phyloP scores from a whole-genome alignment of 202 grass and related monocot genomes.

The Bolboschoenoplectus hybrid region DNA sequence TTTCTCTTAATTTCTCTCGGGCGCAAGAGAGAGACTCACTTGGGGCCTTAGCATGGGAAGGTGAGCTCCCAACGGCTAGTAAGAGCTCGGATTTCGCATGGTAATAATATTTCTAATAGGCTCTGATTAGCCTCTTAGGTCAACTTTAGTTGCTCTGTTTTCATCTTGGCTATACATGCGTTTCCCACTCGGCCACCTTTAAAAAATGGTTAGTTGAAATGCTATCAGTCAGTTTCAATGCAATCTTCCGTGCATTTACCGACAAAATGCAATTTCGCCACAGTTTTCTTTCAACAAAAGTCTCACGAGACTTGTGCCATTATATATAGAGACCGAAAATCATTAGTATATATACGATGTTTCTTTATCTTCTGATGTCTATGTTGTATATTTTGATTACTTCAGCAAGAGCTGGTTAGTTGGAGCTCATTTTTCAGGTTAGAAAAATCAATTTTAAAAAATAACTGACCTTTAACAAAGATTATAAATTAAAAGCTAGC shows the following conservation, averaged over 20 bases:
- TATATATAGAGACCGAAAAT: not conserved
- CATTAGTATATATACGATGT: not conserved
- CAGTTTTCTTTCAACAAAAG: not conserved
- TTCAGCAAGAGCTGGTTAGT: not conserved
- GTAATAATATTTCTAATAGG: slow-evolving; percentile 12
- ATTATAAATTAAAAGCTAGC: no score
- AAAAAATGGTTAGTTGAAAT: not conserved
- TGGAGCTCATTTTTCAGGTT: no score
- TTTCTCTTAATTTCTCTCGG: slow-evolving; percentile 13
- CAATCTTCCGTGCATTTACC: slow-evolving; percentile 4
- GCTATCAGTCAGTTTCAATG: not conserved
- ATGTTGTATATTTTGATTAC: not conserved
- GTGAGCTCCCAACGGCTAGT: slow-evolving; percentile 44
- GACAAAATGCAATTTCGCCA: not conserved
- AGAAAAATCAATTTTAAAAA: no score
- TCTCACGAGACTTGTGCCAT: not conserved
- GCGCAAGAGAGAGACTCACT: not conserved
- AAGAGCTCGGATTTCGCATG: not conserved
- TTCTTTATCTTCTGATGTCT: not conserved
- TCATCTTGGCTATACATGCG: not conserved
- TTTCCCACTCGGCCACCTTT: not conserved
- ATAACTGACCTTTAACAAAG: no score
- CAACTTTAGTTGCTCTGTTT: slow-evolving; percentile 26
- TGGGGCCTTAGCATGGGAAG: not conserved
- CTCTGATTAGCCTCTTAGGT: not conserved